Evolutionary conservation across 331 rosid species (phyloP), one percentile per base, ranked within the genome.

Genomic region (Dryas integrifolia): DNA sequence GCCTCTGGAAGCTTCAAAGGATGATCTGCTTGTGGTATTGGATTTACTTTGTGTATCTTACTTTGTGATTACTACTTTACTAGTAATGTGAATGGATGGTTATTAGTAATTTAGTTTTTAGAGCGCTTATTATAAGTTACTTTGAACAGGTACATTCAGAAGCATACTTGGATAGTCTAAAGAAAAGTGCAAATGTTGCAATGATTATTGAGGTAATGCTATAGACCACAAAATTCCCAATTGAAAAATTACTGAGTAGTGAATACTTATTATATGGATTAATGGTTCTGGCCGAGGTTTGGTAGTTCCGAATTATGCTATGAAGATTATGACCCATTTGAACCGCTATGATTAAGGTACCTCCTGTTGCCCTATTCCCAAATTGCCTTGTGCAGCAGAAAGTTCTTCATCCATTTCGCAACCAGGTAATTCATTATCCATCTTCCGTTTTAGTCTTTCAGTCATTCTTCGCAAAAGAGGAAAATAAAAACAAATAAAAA

Each of bases 11-110:
- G 97, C 98, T 85, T 84, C 94, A 59, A 80, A 75, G 72, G 81
- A 86, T 41, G 98, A 94, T 62, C 96, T 94, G 69, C 92, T 94
- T 53, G 98, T 91, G 92, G 98, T 91, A 84, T 26, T 47, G 48
- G 48, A 44, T 44, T 38, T 38, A 38, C 9, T 60, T 38, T 60
- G 7, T 63, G 16, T 2, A 64, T 0, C 45, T 39, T 4, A 38
- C 15, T 13, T 24, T 24, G 70, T 65, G 49, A 0, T 16, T 52
- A n/a, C 56, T 35, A 26, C 43, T 12, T 26, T 58, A 5, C 15
- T 30, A 30, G 2, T 11, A 26, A 15, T 30, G 3, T 69, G 14
- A 15, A 43, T 58, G 44, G 64, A 30, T 58, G 18, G 9, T 68
- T 35, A n/a, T 50, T 43, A 30, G 38, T 68, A 21, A 45, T 9